Conservation (phyloP, 2,329 filamentous ascomycete genomes). For the Stagonosporopsis tanaceti region DNA sequence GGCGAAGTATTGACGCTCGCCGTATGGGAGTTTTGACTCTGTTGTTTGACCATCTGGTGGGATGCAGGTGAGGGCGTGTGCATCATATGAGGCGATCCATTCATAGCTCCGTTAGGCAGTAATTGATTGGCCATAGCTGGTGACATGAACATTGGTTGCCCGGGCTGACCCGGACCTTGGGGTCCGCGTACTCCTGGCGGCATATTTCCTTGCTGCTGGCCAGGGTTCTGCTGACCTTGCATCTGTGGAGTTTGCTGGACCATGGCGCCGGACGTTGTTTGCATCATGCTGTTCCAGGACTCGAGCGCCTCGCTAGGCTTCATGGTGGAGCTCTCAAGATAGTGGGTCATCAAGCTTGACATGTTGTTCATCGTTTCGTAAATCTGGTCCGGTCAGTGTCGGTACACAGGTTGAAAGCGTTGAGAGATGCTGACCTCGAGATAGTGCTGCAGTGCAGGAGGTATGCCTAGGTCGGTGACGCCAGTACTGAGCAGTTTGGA, state of each 20-base stretch:
- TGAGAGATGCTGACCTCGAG: conserved; percentile 62
- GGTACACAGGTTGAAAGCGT: conserved; percentile 21
- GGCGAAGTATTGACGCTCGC: conserved; percentile 70
- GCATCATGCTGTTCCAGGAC: conserved; percentile 58
- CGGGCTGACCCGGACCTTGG: conserved; percentile 41
- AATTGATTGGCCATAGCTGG: conserved; percentile 65
- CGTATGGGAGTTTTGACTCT: conserved; percentile 62
- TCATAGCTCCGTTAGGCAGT: conserved; percentile 58
- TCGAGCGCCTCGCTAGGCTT: conserved; percentile 64
- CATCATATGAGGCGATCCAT: conserved; percentile 56
- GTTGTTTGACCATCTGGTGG: conserved; percentile 64
- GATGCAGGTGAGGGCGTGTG: conserved; percentile 58
- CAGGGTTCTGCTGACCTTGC: conserved; percentile 36
- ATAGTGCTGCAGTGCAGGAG: conserved; percentile 65
- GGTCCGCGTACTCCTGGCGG: conserved; percentile 44
- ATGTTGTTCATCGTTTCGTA: conserved; percentile 72
- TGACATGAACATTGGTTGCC: conserved; percentile 61
- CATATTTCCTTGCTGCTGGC: conserved; percentile 41
- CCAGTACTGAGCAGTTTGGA: conserved; percentile 56
- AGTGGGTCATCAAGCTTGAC: conserved; percentile 66
- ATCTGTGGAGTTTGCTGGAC: conserved; percentile 32
- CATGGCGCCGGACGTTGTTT: conserved; percentile 31
- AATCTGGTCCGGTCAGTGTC: conserved; percentile 55
- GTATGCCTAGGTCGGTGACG: conserved; percentile 63
- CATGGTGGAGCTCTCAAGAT: conserved; percentile 61